Evolutionary conservation across 2,329 filamentous ascomycete species (phyloP).

Genomic region (Cordyceps cicadae): DNA sequence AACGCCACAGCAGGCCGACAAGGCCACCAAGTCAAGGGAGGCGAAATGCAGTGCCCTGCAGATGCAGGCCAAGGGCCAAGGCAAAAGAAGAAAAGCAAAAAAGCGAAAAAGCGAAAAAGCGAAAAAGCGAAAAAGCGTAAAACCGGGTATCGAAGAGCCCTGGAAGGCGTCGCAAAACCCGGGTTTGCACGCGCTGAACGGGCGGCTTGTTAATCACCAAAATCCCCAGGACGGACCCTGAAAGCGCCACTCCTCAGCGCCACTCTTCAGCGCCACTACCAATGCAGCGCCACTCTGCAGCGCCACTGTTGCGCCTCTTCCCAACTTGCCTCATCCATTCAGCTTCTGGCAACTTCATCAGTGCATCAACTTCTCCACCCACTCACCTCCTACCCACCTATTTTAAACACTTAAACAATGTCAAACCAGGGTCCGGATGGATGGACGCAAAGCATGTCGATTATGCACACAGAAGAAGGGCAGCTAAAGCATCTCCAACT

Average conservation of each 20-base stretch:
- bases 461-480: background rate
- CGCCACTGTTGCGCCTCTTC: background rate
- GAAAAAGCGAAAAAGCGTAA: background rate
- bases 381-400: background rate
- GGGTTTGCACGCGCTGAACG: background rate
- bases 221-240: background rate
- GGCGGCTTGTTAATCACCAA: too few relatives aligned
- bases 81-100: too few relatives aligned
- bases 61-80: background rate
- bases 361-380: background rate
- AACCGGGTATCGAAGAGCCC: background rate
- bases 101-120: background rate
- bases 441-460: background rate
- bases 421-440: background rate
- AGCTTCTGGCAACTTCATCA: background rate
- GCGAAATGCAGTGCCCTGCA: background rate
- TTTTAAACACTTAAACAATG: background rate
- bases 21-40: background rate
- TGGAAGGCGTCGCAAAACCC: background rate
- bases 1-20: background rate
- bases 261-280: too few relatives aligned
- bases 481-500: background rate
- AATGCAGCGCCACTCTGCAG: background rate
- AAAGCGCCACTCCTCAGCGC: background rate
- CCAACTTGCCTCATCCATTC: background rate